Percentiles rank a stretch among this genome's conserved stretches.
phyloP scores from a whole-genome alignment of 2,329 filamentous ascomycete genomes.

The Aotearoamyces nothofagi region DNA sequence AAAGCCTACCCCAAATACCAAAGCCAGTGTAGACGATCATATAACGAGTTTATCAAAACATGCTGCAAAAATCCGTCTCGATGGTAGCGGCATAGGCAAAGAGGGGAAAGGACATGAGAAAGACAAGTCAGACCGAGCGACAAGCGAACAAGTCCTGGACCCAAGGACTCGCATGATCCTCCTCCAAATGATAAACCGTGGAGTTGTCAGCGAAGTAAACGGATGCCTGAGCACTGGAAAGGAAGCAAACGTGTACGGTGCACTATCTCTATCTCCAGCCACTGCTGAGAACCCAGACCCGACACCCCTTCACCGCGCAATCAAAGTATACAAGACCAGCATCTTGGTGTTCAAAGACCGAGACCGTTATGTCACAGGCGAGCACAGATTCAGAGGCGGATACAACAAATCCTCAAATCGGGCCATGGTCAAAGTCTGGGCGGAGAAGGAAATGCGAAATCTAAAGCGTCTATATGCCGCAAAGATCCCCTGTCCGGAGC shows the following conservation, averaged over 20 bases:
- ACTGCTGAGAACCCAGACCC: constrained; percentile 32
- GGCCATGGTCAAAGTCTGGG: constrained; percentile 97
- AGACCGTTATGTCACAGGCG: constrained; percentile 88
- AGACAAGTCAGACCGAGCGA: constrained; percentile 87
- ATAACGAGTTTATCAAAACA: constrained; percentile 73
- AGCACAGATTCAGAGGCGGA: constrained; percentile 79
- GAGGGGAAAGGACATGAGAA: constrained; percentile 47
- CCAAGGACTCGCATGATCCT: constrained; percentile 90
- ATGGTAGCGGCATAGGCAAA: constrained; percentile 29
- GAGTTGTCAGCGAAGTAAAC: constrained; percentile 79
- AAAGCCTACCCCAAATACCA: constrained; percentile 66
- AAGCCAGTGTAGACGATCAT: constrained; percentile 72
- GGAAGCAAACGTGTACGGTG: constrained; percentile 96
- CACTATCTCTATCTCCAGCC: constrained; percentile 44
- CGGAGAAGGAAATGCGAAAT: constrained; percentile 96
- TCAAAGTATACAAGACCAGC: constrained; percentile 98
- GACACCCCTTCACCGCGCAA: constrained; percentile 57
- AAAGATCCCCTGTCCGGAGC: constrained; percentile 82
- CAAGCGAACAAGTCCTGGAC: constrained; percentile 87
- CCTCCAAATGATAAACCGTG: constrained; percentile 88
- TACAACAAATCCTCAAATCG: constrained; percentile 91
- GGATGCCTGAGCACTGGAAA: constrained; percentile 94
- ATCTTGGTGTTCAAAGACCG: constrained; percentile 97
- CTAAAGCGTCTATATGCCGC: constrained; percentile 69
- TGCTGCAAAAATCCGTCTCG: constrained; percentile 71